Percentiles rank a stretch among this genome's conserved stretches.
These are phyloP conservation scores for Ilyonectria mors-panacis DNA, from an alignment of 2,329 filamentous ascomycete species.

Conservation along the genomic window DNA sequence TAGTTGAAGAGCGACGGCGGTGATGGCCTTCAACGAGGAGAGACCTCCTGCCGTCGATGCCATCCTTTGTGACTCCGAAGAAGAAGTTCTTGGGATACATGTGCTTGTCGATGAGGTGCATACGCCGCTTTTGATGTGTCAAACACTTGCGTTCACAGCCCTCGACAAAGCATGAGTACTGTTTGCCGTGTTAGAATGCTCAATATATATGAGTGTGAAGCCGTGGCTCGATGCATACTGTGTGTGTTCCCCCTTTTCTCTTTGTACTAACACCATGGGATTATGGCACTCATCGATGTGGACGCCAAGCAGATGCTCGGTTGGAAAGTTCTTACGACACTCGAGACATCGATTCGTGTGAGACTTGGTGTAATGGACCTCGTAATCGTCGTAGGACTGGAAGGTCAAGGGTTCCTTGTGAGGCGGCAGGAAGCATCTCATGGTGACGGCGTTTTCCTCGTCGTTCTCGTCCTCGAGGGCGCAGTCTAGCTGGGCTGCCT, in stretches of 20 bases:
- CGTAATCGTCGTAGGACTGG: slow-evolving; percentile 83
- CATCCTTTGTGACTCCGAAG: slow-evolving; percentile 87
- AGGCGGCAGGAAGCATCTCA: slow-evolving; percentile 87
- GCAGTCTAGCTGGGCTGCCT: slow-evolving; percentile 73
- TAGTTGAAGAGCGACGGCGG: slow-evolving; percentile 64
- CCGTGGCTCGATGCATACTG: slow-evolving; percentile 66
- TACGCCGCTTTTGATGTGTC: slow-evolving; percentile 85
- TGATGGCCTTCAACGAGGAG: slow-evolving; percentile 76
- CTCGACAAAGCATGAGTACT: slow-evolving; percentile 93
- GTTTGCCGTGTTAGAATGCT: slow-evolving; percentile 31
- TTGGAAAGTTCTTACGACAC: slow-evolving; percentile 91
- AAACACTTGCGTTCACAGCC: slow-evolving; percentile 88
- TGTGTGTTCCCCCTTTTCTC: slow-evolving; percentile 91
- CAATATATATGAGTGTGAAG: neutral
- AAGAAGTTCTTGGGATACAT: slow-evolving; percentile 91
- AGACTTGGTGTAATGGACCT: slow-evolving; percentile 84
- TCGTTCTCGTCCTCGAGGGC: slow-evolving; percentile 53
- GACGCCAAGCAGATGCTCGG: slow-evolving; percentile 81
- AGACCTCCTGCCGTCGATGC: slow-evolving; percentile 88
- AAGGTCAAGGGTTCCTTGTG: slow-evolving; percentile 82
- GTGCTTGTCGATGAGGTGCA: slow-evolving; percentile 96
- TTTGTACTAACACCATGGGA: slow-evolving; percentile 78
- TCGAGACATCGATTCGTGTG: slow-evolving; percentile 90
- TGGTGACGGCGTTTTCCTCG: slow-evolving; percentile 61
- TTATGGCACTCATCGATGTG: slow-evolving; percentile 96